These are phyloP conservation scores for Acanthochlamys bracteata DNA, from an alignment of 106 monocot species.

Conservation along the genomic window DNA sequence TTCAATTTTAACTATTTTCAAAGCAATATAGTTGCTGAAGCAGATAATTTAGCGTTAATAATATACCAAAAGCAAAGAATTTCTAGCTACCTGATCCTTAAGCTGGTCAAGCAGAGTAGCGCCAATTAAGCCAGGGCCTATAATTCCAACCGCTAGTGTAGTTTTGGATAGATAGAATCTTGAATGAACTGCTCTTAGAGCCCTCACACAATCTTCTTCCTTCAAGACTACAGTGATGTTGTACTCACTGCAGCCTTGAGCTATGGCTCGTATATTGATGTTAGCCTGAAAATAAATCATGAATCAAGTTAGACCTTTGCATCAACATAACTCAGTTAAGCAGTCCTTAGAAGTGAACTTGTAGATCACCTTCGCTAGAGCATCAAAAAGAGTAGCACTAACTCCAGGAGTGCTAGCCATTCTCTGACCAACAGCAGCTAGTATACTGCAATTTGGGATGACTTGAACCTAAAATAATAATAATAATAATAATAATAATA, in stretches of 20 bases:
- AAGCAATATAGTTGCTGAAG: no score
- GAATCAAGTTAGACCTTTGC: background rate
- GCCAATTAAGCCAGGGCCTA: constrained; percentile 97
- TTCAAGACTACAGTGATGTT: constrained; percentile 93
- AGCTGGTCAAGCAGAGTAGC: constrained; percentile 86
- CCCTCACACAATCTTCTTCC: constrained; percentile 83
- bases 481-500: background rate
- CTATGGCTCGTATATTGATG: constrained; percentile 93
- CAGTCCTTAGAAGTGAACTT: background rate
- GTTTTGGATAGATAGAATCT: constrained; percentile 95
- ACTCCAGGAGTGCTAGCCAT: constrained; percentile 99
- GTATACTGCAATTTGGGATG: constrained; percentile 81
- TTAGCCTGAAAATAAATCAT: constrained; percentile 51
- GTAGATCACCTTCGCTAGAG: constrained; percentile 76
- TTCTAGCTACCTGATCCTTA: constrained; percentile 64
- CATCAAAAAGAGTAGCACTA: constrained; percentile 98
- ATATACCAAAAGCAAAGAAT: background rate
- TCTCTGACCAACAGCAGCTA: constrained; percentile 93
- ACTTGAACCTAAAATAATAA: constrained; percentile 63
- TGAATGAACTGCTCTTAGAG: constrained; percentile 82
- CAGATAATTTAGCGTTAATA: background rate
- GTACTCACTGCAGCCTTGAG: constrained; percentile 98
- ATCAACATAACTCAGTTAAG: background rate
- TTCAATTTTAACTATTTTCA: no score
- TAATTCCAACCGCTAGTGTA: constrained; percentile 79